Percentiles rank a stretch among this genome's conserved stretches.
These are phyloP conservation scores for Xylariales sp. DNA, from an alignment of 2,329 filamentous ascomycete species.

Conservation along the genomic window DNA sequence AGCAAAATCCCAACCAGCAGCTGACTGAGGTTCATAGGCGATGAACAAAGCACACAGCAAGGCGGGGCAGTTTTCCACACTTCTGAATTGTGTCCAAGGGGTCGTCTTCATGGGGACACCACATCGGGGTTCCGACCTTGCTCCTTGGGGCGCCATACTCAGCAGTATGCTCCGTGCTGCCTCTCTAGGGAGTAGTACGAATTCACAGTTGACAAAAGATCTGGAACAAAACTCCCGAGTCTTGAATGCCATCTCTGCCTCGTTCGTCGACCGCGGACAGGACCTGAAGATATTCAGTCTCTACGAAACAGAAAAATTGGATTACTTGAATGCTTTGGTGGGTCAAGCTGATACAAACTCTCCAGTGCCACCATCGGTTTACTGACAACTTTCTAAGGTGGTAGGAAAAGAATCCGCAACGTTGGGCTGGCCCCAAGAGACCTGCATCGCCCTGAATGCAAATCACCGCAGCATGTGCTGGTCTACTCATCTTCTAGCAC, in stretches of 20 bases:
- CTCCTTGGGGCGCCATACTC: constrained; percentile 13
- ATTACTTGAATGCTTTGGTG: background rate
- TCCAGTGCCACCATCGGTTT: background rate
- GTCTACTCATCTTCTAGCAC: too few species aligned
- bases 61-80: too few species aligned
- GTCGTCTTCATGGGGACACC: constrained; percentile 22
- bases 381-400: constrained; percentile 5
- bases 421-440: constrained; percentile 6
- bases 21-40: too few species aligned
- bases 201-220: constrained; percentile 17
- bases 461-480: constrained; percentile 12
- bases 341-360: background rate
- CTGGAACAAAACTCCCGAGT: constrained; percentile 17
- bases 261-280: constrained; percentile 6
- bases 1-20: constrained; percentile 14
- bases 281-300: constrained; percentile 8
- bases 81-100: too few species aligned
- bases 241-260: constrained; percentile 8
- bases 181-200: constrained; percentile 13
- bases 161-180: constrained; percentile 15
- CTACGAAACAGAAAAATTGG: constrained; percentile 4
- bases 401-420: constrained; percentile 11
- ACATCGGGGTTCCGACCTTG: constrained; percentile 18
- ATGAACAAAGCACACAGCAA: too few species aligned
- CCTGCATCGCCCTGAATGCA: constrained; percentile 6